phyloP scores from a whole-genome alignment of 2,329 filamentous ascomycete species.

The Rhynchosporium secalis region DNA sequence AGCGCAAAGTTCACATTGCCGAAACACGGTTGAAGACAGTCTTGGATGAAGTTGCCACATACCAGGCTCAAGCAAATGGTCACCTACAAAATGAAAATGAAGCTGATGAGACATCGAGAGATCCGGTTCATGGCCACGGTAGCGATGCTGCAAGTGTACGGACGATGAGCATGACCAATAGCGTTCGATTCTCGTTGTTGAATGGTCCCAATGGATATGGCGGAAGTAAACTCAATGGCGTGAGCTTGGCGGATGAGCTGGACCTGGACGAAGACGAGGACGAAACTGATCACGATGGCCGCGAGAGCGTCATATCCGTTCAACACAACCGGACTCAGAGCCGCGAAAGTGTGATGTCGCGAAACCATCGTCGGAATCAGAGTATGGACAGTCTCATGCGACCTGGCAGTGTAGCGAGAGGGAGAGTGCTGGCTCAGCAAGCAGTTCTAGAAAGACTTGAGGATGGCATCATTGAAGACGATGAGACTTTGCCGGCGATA shows the following conservation, averaged over 20 bases:
- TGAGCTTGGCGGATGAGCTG: conserved; percentile 88
- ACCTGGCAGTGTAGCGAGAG: conserved; percentile 55
- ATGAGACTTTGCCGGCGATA: conserved; percentile 46
- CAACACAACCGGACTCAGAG: conserved; percentile 56
- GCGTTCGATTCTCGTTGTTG: conserved; percentile 72
- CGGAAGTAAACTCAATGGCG: conserved; percentile 58
- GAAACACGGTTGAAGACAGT: conserved; percentile 83
- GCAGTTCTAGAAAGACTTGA: conserved; percentile 57
- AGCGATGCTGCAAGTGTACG: conserved; percentile 72
- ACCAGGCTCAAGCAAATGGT: conserved; percentile 57
- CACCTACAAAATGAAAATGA: conserved; percentile 54
- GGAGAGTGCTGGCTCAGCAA: conserved; percentile 54
- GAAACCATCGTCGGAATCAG: conserved; percentile 54
- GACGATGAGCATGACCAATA: conserved; percentile 71
- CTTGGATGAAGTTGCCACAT: conserved; percentile 79
- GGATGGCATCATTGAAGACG: conserved; percentile 52
- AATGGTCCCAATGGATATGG: conserved; percentile 55
- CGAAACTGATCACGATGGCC: conserved; percentile 69
- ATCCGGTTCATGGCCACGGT: conserved; percentile 54
- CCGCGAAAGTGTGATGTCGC: conserved; percentile 55
- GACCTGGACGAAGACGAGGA: conserved; percentile 79
- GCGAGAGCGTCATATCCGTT: conserved; percentile 60
- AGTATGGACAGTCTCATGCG: conserved; percentile 60
- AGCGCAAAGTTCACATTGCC: conserved; percentile 85
- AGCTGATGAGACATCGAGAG: conserved; percentile 59